Percentiles rank a stretch among this genome's conserved stretches.
These are phyloP conservation scores for Paspalum vaginatum DNA, from an alignment of 176 grass and related monocot species.

Conservation along the genomic window DNA sequence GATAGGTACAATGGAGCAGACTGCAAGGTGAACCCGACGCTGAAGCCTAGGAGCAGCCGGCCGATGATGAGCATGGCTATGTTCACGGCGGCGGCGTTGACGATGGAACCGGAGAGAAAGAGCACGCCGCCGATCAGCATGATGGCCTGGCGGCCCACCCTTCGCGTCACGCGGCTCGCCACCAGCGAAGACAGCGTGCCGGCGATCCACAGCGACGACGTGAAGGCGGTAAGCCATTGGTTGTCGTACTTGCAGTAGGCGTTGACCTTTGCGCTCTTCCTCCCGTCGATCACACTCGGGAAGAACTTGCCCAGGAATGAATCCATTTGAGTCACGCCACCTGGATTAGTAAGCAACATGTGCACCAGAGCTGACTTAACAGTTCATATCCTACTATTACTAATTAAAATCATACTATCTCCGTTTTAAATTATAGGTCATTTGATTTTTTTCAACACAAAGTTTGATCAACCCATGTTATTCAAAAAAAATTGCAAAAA, in stretches of 20 bases:
- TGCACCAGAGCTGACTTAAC: background rate
- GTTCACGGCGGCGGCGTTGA: constrained; percentile 56
- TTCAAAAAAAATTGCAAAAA: no score
- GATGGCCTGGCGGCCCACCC: constrained; percentile 40
- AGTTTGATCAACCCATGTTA: no score
- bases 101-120: constrained; percentile 47
- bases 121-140: constrained; percentile 53
- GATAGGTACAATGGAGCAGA: constrained; percentile 68
- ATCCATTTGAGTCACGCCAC: constrained; percentile 48
- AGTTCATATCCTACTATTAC: background rate
- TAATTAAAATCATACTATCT: no score
- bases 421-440: no score
- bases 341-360: background rate
- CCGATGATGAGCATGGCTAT: constrained; percentile 69
- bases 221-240: constrained; percentile 57
- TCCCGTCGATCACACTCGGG: constrained; percentile 47
- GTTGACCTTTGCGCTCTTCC: constrained; percentile 16
- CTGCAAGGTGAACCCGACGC: constrained; percentile 59
- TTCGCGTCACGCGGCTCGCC: constrained; percentile 47
- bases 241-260: constrained; percentile 61
- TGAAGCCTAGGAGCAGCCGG: constrained; percentile 61
- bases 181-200: constrained; percentile 43
- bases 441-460: no score
- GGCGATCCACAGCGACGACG: constrained; percentile 61
- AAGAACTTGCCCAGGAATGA: constrained; percentile 45